These are phyloP conservation scores for Candida smagusa DNA, from an alignment of 1,139 yeast species.

Conservation along the genomic window DNA sequence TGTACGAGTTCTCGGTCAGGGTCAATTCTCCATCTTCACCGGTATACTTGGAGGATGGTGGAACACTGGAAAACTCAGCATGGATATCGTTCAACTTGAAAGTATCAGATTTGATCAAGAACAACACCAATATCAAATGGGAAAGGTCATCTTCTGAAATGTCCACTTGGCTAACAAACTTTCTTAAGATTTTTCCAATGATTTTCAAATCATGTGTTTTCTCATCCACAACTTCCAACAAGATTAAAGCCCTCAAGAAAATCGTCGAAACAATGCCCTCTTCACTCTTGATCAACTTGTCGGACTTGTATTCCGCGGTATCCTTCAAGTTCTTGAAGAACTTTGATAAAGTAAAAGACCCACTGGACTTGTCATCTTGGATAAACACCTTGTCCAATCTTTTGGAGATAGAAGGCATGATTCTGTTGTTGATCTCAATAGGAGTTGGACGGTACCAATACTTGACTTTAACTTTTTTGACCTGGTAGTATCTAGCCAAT, in stretches of 20 bases:
- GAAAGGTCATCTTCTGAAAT: constrained; percentile 22
- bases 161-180: constrained; percentile 20
- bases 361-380: constrained; percentile 10
- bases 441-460: constrained; percentile 58
- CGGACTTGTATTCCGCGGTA: constrained; percentile 8
- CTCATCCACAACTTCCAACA: constrained; percentile 53
- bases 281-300: constrained; percentile 31
- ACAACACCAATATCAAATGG: constrained; percentile 42
- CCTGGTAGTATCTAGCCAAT: constrained; percentile 83
- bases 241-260: constrained; percentile 53
- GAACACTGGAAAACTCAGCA: constrained; percentile 33
- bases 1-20: constrained; percentile 27
- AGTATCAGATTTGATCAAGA: constrained; percentile 36
- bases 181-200: constrained; percentile 55
- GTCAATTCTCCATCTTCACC: constrained; percentile 27
- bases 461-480: constrained; percentile 56
- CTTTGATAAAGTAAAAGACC: constrained; percentile 31
- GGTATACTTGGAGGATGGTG: constrained; percentile 28
- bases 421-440: constrained; percentile 49
- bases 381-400: constrained; percentile 17
- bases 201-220: constrained; percentile 41
- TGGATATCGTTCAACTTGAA: constrained; percentile 28
- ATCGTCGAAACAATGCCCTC: constrained; percentile 61
- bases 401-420: constrained; percentile 45
- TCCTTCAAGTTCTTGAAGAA: constrained; percentile 29